A percentile compares a stretch with the other conserved stretches of the same genome.
Evolutionary conservation across 2,329 filamentous ascomycete species (phyloP).

Genomic region (Fusarium zealandicum): DNA sequence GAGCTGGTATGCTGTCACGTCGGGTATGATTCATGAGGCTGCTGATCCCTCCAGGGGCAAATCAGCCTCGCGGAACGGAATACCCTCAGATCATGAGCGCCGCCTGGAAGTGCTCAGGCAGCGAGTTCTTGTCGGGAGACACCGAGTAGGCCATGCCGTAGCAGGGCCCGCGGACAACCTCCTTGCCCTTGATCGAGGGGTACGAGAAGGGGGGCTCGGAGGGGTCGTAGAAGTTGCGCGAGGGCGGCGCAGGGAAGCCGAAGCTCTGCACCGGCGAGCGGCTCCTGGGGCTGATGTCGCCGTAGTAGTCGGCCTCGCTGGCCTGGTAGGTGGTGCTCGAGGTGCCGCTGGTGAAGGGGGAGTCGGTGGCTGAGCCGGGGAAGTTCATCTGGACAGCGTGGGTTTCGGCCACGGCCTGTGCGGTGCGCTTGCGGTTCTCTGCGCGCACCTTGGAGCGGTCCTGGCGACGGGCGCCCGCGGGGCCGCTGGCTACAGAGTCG

Average conservation of each 20-base stretch:
- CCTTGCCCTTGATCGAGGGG: slow-evolving; percentile 53
- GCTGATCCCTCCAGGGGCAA: slow-evolving; percentile 47
- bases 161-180: slow-evolving; percentile 45
- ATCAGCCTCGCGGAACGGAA: slow-evolving; percentile 17
- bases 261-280: slow-evolving; percentile 27
- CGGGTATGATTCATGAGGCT: slow-evolving; percentile 51
- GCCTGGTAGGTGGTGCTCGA: slow-evolving; percentile 57
- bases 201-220: slow-evolving; percentile 36
- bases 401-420: slow-evolving; percentile 50
- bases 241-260: slow-evolving; percentile 19
- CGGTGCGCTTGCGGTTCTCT: slow-evolving; percentile 58
- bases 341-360: slow-evolving; percentile 58
- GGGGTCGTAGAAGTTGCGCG: slow-evolving; percentile 40
- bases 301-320: slow-evolving; percentile 43
- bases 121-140: slow-evolving; percentile 49
- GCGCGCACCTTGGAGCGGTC: slow-evolving; percentile 58
- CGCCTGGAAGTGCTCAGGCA: slow-evolving; percentile 23
- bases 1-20: background rate
- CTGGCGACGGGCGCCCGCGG: slow-evolving; percentile 57
- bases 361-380: slow-evolving; percentile 41
- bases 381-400: slow-evolving; percentile 50
- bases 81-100: slow-evolving; percentile 27
- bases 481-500: slow-evolving; percentile 64
- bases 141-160: slow-evolving; percentile 48
- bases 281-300: slow-evolving; percentile 30